Base-by-base conservation (phyloP, 1,284 basidiomycete genomes). In the Neotropicomus parvogracilis region DNA sequence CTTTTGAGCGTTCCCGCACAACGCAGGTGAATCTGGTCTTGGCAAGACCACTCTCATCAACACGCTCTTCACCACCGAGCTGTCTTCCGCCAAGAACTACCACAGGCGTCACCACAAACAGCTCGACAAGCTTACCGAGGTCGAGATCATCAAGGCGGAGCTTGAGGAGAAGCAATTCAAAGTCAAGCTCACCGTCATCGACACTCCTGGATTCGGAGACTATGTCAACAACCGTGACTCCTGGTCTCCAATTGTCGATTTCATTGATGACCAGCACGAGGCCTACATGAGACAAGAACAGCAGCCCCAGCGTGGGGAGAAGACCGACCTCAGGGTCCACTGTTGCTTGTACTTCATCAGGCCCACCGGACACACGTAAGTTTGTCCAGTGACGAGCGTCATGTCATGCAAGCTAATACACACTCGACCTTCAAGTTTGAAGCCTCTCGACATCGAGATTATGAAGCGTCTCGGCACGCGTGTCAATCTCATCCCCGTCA, bases 211-310 rank as follows among this genome's bases (percentile, higher is more conserved):
- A 16, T 99, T 98, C 59, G 95, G 95, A 34, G 95, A 99, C 85
- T 98, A 98, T 65, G 94, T 99, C 74, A 98, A 99, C 86, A 99
- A 99, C 81, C 85, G 93, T 53, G 95, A 99, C 71, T 93, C 91
- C 36, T 99, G 95, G 95, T 79, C 84, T 17, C 95, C 97, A 49
- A 98, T 99, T 56, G 88, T 99, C 66, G 95, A 99, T 70, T 99
- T 99, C 70, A 93, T 99, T 63, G 97, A 99, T 69, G 97, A 99
- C 77, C 95, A 99, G 75, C 95, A 99, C 69, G 97, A 99, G 72
- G 88, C 90, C 27, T 99, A 95, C 74, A 98, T 99, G 95, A 83
- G 95, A 50, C 95, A 99, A 73, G 95, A 99, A 73, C 97, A 99
- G 73, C 97, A 99, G 70, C 97, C 97, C 10, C 83, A 91, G 72